A percentile compares a stretch with the other conserved stretches of the same genome.
phyloP scores from a whole-genome alignment of 176 grass and related monocot species.

The Oryza australiensis region DNA sequence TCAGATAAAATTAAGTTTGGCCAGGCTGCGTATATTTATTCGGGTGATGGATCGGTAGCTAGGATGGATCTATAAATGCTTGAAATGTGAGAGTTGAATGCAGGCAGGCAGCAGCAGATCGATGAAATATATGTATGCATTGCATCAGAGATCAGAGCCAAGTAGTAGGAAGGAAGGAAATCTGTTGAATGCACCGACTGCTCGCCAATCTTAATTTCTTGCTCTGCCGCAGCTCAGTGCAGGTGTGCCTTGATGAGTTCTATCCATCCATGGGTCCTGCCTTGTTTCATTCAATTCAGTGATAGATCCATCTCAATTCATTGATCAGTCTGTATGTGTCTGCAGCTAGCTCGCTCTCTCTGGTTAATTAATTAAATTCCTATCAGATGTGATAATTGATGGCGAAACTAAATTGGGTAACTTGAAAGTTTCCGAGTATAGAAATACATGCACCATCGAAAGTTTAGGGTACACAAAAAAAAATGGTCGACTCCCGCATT shows the following conservation, averaged over 20 bases:
- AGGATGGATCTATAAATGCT: neutral
- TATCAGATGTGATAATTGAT: neutral
- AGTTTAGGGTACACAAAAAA: neutral
- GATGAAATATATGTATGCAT: neutral
- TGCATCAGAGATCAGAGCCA: neutral
- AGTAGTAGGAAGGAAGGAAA: neutral
- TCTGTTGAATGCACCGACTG: neutral
- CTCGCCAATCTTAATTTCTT: neutral
- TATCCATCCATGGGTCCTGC: neutral
- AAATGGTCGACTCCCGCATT: neutral
- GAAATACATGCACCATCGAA: neutral
- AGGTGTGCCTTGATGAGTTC: neutral
- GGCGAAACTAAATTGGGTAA: neutral
- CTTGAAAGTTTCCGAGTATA: neutral
- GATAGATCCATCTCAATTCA: neutral
- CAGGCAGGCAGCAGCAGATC: neutral
- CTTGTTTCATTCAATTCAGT: neutral
- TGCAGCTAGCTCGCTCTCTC: too few species aligned
- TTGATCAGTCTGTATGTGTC: neutral
- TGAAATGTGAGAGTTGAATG: neutral
- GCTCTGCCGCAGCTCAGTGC: neutral
- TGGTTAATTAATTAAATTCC: neutral
- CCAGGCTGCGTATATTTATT: neutral
- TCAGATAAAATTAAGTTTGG: neutral
- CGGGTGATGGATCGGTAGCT: neutral